Evolutionary conservation across 192 early-diverging fungal species (phyloP), one percentile per base, ranked within the genome.

Genomic region (Coemansia aciculifera): DNA sequence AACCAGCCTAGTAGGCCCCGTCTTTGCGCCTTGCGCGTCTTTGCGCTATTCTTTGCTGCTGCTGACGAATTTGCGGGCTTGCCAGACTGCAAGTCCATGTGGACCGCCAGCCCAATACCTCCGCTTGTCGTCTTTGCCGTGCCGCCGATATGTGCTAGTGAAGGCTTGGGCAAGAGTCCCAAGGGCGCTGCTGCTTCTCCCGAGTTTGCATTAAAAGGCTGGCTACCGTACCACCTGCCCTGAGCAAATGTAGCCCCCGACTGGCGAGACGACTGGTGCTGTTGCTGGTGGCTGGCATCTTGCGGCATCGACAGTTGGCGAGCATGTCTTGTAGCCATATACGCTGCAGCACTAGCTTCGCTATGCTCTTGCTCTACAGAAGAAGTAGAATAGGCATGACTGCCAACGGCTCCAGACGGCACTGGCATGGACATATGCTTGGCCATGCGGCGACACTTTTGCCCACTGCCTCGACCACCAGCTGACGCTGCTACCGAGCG

Each of bases 341-440:
- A 39, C 59, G 37, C 36, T 0, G 59, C 59, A 21, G 57, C 12
- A 39, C 59, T 12, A 6, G n/a, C n/a, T 5, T 59, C 56, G n/a
- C 32, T 59, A 0, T 3, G 5, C 15, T 31, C 56, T 36, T 4
- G 59, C 59, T 60, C 59, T 5, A 38, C 59, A 1, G 54, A 31
- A 0, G 54, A 56, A 15, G 54, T 31, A 11, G 42, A 17, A 12
- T 29, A 13, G 13, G 11, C 10, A 19, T 15, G 21, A 19, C 40
- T 21, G 15, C 4, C 40, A 15, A 31, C 40, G 12, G 31, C 57
- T 23, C 52, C 54, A 12, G 29, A 59, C 19, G 52, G 64, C 54
- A 67, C 43, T 13, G 72, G 72, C 72, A 73, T 73, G 6, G 72
- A 73, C 72, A 68, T 73, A 54, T 73, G 72, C 49, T 73, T 63